A percentile compares a stretch with the other conserved stretches of the same genome.
These are phyloP conservation scores for Piloderma croceum DNA, from an alignment of 768 basidiomycete species.

Conservation along the genomic window DNA sequence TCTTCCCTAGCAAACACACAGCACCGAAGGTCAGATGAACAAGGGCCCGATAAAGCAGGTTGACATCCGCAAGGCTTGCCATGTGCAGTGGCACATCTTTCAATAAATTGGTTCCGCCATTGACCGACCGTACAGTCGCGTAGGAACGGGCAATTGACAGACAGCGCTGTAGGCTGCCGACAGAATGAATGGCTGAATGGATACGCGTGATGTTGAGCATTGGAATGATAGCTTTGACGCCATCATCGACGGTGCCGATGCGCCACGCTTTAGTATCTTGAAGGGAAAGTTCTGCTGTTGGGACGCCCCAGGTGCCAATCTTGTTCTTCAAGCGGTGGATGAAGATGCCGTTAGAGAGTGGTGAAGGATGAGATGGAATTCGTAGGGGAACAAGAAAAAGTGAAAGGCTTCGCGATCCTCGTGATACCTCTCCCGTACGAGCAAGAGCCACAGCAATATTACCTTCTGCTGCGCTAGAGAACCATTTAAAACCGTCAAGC, in stretches of 20 bases:
- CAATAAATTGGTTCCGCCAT: slow-evolving; percentile 45
- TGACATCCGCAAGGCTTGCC: slow-evolving; percentile 54
- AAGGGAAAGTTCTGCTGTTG: slow-evolving; percentile 70
- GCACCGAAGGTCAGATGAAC: slow-evolving; percentile 59
- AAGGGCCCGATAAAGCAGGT: slow-evolving; percentile 60
- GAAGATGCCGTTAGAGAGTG: slow-evolving; percentile 56
- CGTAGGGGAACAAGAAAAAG: slow-evolving; percentile 70
- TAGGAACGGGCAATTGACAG: slow-evolving; percentile 63
- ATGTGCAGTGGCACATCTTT: slow-evolving; percentile 58
- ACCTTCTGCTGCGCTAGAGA: slow-evolving; percentile 77
- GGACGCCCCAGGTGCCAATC: slow-evolving; percentile 66
- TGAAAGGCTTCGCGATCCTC: slow-evolving; percentile 63
- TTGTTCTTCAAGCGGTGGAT: slow-evolving; percentile 76
- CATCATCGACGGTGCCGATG: slow-evolving; percentile 51
- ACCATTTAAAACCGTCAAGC: slow-evolving; percentile 77
- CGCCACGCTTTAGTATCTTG: slow-evolving; percentile 56
- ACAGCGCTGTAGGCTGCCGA: slow-evolving; percentile 55
- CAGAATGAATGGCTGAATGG: slow-evolving; percentile 52
- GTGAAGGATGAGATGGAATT: slow-evolving; percentile 39
- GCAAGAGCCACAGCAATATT: slow-evolving; percentile 68
- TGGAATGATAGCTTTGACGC: slow-evolving; percentile 62
- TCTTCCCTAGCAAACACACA: slow-evolving; percentile 52
- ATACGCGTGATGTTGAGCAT: slow-evolving; percentile 76
- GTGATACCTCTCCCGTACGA: slow-evolving; percentile 51
- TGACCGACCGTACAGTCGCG: slow-evolving; percentile 52